Evolutionary conservation across 352 stramenopile species (phyloP).

Genomic region (Globisporangium parvum): DNA sequence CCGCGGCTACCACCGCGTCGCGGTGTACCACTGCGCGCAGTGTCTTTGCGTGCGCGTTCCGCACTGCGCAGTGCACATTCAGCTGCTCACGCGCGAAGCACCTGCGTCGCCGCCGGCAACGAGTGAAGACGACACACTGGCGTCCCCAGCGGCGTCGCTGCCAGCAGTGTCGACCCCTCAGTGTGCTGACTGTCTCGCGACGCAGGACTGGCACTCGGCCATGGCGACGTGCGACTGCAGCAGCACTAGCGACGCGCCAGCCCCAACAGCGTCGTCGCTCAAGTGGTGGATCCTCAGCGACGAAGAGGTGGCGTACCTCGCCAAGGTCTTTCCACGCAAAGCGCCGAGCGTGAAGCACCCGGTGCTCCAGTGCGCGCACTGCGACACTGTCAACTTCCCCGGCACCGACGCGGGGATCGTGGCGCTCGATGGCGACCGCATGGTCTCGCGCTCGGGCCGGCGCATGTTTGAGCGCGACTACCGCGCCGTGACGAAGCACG

Average conservation of each 20-base stretch:
- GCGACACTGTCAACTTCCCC: slow-evolving; percentile 72
- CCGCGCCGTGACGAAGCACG: slow-evolving; percentile 69
- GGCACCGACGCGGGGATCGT: slow-evolving; percentile 73
- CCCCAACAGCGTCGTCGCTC: slow-evolving; percentile 16
- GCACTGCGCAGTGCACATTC: slow-evolving; percentile 34
- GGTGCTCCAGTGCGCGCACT: slow-evolving; percentile 68
- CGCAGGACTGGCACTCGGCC: slow-evolving; percentile 32
- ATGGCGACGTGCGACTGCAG: slow-evolving; percentile 27
- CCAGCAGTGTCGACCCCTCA: slow-evolving; percentile 31
- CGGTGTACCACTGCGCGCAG: slow-evolving; percentile 45
- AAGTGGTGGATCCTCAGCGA: slow-evolving; percentile 78
- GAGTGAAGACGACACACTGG: slow-evolving; percentile 2
- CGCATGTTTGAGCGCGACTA: slow-evolving; percentile 81
- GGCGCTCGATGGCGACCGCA: slow-evolving; percentile 57
- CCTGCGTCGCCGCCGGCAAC: slow-evolving; percentile 8
- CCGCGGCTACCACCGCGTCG: slow-evolving; percentile 66
- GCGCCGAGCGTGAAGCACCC: slow-evolving; percentile 40
- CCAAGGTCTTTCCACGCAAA: slow-evolving; percentile 49
- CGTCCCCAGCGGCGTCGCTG: background rate
- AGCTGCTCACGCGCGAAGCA: slow-evolving; percentile 54
- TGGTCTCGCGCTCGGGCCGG: slow-evolving; percentile 57
- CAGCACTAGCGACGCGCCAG: background rate
- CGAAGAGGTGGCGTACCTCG: slow-evolving; percentile 58
- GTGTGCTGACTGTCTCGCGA: slow-evolving; percentile 46
- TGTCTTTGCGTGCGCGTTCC: slow-evolving; percentile 51